Conservation (phyloP, 2,329 filamentous ascomycete genomes). For the Colletotrichum sp. region DNA sequence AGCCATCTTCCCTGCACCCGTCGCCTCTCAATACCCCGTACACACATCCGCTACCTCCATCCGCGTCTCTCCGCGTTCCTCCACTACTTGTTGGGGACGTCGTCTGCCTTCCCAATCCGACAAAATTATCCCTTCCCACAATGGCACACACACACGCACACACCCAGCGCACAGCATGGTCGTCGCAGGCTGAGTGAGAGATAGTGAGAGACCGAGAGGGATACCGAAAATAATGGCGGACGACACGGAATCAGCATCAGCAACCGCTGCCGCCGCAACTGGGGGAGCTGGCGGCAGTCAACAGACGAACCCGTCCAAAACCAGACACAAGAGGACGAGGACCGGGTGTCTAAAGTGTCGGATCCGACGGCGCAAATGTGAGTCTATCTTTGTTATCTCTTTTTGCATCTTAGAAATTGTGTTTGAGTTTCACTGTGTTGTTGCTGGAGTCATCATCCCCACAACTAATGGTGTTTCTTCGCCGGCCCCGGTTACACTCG, state of each 20-base stretch:
- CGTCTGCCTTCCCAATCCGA: slow-evolving; percentile 20
- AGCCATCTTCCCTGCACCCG: neutral
- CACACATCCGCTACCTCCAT: neutral
- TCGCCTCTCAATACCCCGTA: neutral
- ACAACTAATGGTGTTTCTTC: neutral
- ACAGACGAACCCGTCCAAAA: neutral
- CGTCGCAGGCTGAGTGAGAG: neutral
- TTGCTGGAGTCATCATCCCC: neutral
- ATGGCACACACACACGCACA: neutral
- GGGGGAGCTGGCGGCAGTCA: neutral
- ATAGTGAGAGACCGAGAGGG: neutral
- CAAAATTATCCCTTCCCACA: slow-evolving; percentile 11
- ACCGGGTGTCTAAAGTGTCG: slow-evolving; percentile 55
- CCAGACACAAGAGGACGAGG: slow-evolving; percentile 33
- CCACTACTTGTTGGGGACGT: slow-evolving; percentile 6
- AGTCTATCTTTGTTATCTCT: slow-evolving; percentile 19
- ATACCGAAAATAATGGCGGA: slow-evolving; percentile 5
- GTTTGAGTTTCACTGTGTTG: neutral
- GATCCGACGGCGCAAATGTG: slow-evolving; percentile 52
- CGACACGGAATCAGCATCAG: slow-evolving; percentile 3
- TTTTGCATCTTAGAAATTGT: fast-evolving
- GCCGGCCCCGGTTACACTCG: neutral
- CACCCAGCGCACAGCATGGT: neutral
- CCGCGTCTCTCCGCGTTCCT: slow-evolving; percentile 3
- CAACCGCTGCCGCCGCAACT: neutral